A percentile compares a stretch with the other conserved stretches of the same genome.
Conservation (phyloP, 768 basidiomycete genomes). For the Obba rivulosa region DNA sequence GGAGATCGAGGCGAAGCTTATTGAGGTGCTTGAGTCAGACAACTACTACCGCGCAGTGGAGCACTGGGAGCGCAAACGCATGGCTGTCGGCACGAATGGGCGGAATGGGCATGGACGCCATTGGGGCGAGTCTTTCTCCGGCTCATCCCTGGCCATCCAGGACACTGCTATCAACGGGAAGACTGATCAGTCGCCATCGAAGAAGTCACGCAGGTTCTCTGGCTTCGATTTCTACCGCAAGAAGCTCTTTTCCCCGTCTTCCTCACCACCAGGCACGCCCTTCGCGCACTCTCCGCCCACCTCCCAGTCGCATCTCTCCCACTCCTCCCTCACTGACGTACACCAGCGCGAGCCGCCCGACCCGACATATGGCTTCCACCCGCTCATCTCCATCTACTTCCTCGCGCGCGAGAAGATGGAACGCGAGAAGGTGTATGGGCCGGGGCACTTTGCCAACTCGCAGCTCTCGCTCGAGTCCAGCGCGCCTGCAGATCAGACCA, state of each 20-base stretch:
- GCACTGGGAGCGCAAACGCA: slow-evolving; percentile 70
- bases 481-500: slow-evolving; percentile 14
- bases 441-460: slow-evolving; percentile 90
- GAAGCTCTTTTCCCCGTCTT: slow-evolving; percentile 67
- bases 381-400: slow-evolving; percentile 93
- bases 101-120: slow-evolving; percentile 35
- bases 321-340: slow-evolving; percentile 39
- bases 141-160: slow-evolving; percentile 63
- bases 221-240: slow-evolving; percentile 92
- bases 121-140: slow-evolving; percentile 58
- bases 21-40: slow-evolving; percentile 72
- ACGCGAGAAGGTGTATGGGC: slow-evolving; percentile 89
- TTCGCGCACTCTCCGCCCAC: slow-evolving; percentile 54
- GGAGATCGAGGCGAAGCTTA: slow-evolving; percentile 73
- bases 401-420: slow-evolving; percentile 95
- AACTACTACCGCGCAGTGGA: slow-evolving; percentile 67
- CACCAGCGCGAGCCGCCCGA: slow-evolving; percentile 53
- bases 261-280: slow-evolving; percentile 47
- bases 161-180: slow-evolving; percentile 31
- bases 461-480: slow-evolving; percentile 58
- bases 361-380: slow-evolving; percentile 91
- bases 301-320: slow-evolving; percentile 52
- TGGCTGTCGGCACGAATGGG: slow-evolving; percentile 20
- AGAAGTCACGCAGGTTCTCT: slow-evolving; percentile 83
- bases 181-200: slow-evolving; percentile 31